Evolutionary conservation across 2,329 filamentous ascomycete species (phyloP), one percentile per base, ranked within the genome.

Genomic region (Xylariaceae sp.): DNA sequence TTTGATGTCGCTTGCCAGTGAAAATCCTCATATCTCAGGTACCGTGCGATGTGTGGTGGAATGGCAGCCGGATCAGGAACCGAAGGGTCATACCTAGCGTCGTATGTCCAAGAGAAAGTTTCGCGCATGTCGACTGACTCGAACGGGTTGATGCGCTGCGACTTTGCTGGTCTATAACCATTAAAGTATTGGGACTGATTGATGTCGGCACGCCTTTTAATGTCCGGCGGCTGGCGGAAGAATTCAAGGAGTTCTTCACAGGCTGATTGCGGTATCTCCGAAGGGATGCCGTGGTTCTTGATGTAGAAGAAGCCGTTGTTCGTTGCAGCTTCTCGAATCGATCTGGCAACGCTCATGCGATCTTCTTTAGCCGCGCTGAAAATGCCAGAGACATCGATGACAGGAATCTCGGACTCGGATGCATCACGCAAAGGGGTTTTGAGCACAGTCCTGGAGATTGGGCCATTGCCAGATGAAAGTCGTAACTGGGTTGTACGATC

Each of bases 261-360:
- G 58, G 57, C 68, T 62, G 41, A 47, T 50, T 56, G 65, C 55
- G 53, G 71, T 65, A 55, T 72, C 63, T 32, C 62, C 60, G 65
- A 64, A 12, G 48, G 39, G 31, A 65, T 59, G 26, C 53, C 63
- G 47, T 71, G 68, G 57, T 71, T 68, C 37, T 66, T 59, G 12
- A 72, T 65, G 34, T 76, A 76, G 63, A 79, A 76, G 61, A 77
- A 77, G 3, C 75, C 73, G 41, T 73, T 72, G 19, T 70, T 67
- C 55, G 61, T 69, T 27, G 64, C 72, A 42, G 71, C 75, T 58
- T 72, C 67, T 6, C 72, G 68, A 12, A 78, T 70, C 43, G 73
- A 63, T 9, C 63, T 60, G 2, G 76, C 73, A 3, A 77, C 68
- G 6, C 62, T 63, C 47, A 70, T 62, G 1, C 74, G 71, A 12